phyloP scores from a whole-genome alignment of 768 basidiomycete genomes.

The Calocybe gangraenosa region DNA sequence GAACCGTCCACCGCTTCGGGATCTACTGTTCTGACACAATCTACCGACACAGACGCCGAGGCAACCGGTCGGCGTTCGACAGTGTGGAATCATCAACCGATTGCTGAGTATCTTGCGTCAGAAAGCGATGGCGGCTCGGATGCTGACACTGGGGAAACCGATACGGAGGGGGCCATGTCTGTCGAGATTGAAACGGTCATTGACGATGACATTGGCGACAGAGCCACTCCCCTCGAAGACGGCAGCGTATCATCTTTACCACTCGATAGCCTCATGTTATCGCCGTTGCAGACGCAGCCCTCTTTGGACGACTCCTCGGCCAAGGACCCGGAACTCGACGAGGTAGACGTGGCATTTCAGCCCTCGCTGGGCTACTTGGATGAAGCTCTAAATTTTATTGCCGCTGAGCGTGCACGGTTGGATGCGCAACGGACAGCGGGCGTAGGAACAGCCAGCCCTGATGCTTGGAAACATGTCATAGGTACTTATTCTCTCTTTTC shows the following conservation, averaged over 20 bases:
- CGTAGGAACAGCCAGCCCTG: conserved; percentile 22
- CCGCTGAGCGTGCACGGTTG: conserved; percentile 60
- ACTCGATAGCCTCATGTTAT: conserved; percentile 8
- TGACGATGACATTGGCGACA: conserved; percentile 12
- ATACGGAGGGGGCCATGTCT: conserved; percentile 36
- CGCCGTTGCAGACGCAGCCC: conserved; percentile 11
- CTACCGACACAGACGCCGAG: not conserved
- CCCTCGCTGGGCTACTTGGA: conserved; percentile 74
- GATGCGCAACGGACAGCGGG: conserved; percentile 31
- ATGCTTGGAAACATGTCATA: conserved; percentile 34
- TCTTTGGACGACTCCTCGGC: conserved; percentile 4
- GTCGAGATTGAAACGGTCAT: conserved; percentile 29
- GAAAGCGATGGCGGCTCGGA: conserved; percentile 2
- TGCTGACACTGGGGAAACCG: conserved; percentile 6
- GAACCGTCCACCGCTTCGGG: conserved; percentile 10
- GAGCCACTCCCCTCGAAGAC: not conserved
- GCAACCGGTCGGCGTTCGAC: conserved; percentile 42
- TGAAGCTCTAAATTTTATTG: conserved; percentile 70
- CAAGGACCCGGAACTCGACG: conserved; percentile 2
- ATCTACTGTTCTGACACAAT: not conserved
- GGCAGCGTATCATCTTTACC: not conserved
- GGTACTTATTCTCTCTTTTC: conserved; percentile 19
- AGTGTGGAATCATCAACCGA: conserved; percentile 59
- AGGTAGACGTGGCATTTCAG: conserved; percentile 6
- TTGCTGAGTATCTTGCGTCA: conserved; percentile 49